Base-by-base conservation (phyloP, 495 filamentous ascomycete genomes). In the Oidiodendron maius region DNA sequence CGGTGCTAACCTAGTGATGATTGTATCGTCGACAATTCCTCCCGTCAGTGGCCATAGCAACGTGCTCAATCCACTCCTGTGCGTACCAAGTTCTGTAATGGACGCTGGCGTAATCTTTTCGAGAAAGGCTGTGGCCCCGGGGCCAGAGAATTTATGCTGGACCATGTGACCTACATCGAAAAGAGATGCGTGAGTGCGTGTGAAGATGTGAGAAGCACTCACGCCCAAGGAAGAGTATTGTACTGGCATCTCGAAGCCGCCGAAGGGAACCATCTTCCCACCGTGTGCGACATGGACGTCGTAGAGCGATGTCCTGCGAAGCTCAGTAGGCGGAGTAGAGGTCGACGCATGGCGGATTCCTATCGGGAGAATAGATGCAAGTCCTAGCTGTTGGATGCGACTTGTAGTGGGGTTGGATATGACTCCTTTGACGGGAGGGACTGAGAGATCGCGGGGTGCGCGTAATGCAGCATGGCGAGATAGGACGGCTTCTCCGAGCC, bases 181-280 rank as follows among this genome's bases (percentile, higher is more conserved):
- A 52, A 98, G 67, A 51, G 89, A 94, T 35, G 85, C 81, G 66
- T 89, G 86, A 60, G 81, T 76, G 28, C 94, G 75, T 9, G 93
- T 96, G 80, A 88, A 95, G 50, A 79, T 69, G 69, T 98, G 93
- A 53, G 86, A 91, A 40, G 86, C 81, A 42, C 74, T 74, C 54
- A 95, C 79, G 59, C 79, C 78, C 50, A 87, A 72, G 52, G 82
- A 81, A 20, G 71, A 61, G 68, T 97, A 98, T 55, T 90, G 83
- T 21, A 98, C 78, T 15, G 93, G 94, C 93, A 98, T 97, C 44
- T 75, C 72, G 70, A 82, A 97, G 52, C 90, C 91, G 46, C 85
- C 91, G 62, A 96, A 98, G n/a, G 87, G 87, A 46, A 97, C 91
- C 83, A 98, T 95, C 68, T 94, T 96, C 35, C 76, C 93, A 55